Conservation (phyloP, 768 basidiomycete species). For the Amanita exitialis region DNA sequence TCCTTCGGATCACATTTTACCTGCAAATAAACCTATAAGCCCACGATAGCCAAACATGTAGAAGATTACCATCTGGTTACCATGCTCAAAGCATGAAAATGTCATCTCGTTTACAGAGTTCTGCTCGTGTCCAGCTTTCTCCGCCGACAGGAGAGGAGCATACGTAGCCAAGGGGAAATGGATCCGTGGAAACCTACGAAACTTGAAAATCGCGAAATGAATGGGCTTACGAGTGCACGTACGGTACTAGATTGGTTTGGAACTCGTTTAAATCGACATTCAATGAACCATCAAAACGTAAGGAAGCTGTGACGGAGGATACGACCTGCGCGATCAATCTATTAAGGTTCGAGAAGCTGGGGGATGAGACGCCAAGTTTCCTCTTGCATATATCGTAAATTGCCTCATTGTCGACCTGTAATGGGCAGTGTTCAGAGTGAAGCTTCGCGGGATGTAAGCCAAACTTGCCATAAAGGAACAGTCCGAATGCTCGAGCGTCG, state of each 20-base stretch:
- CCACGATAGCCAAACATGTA: background rate
- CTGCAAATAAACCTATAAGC: background rate
- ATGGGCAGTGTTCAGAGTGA: background rate
- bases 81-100: slow-evolving; percentile 93
- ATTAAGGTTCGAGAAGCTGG: slow-evolving; percentile 92
- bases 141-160: slow-evolving; percentile 86
- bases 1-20: slow-evolving; percentile 87
- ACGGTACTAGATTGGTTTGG: slow-evolving; percentile 98
- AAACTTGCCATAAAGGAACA: slow-evolving; percentile 91
- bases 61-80: slow-evolving; percentile 79
- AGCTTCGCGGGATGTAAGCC: background rate
- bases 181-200: slow-evolving; percentile 83
- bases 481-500: slow-evolving; percentile 96
- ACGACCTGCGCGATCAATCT: slow-evolving; percentile 98
- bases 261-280: slow-evolving; percentile 98
- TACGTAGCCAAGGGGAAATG: slow-evolving; percentile 98
- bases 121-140: slow-evolving; percentile 93
- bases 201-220: slow-evolving; percentile 6
- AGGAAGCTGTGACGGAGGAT: slow-evolving; percentile 92
- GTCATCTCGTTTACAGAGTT: slow-evolving; percentile 99
- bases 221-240: slow-evolving; percentile 22
- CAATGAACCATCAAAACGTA: slow-evolving; percentile 94
- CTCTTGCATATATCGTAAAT: slow-evolving; percentile 99
- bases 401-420: slow-evolving; percentile 79
- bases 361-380: slow-evolving; percentile 75